A percentile compares a stretch with the other conserved stretches of the same genome.
Evolutionary conservation across 352 stramenopile genomes (phyloP).

Genomic region (Globisporangium nagaii): DNA sequence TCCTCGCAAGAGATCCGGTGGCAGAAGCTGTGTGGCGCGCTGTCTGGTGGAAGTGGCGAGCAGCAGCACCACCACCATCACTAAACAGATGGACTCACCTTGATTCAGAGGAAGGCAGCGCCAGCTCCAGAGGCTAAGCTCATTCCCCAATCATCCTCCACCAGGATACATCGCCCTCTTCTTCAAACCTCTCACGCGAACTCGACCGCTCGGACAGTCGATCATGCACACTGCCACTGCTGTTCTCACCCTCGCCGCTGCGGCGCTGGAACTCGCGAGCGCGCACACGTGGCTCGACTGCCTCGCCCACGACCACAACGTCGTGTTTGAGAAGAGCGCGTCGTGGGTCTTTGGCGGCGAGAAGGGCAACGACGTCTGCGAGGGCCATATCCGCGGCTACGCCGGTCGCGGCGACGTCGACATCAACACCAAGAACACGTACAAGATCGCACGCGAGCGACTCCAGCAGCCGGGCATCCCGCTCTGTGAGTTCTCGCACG

Average conservation of each 20-base stretch:
- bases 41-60: not conserved
- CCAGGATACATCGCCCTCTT: not conserved
- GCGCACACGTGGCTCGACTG: conserved; percentile 33
- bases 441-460: conserved; percentile 15
- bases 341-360: conserved; percentile 18
- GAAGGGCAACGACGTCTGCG: conserved; percentile 24
- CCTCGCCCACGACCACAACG: conserved; percentile 26
- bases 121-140: not conserved
- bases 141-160: conserved; percentile 8
- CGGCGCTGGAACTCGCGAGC: not conserved
- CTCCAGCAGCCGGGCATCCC: not conserved
- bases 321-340: conserved; percentile 25
- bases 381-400: conserved; percentile 33
- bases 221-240: too few relatives aligned
- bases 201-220: not conserved
- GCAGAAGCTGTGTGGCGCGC: too few relatives aligned
- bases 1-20: not conserved
- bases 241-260: not conserved
- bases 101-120: too few relatives aligned
- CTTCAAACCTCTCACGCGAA: not conserved
- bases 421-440: conserved; percentile 19
- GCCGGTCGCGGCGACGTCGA: conserved; percentile 15
- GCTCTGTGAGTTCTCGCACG: conserved; percentile 6
- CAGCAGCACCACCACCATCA: not conserved
- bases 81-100: too few relatives aligned